These are phyloP conservation scores for Hanseniaspora occidentalis DNA, from an alignment of 805 yeast species.

Conservation along the genomic window DNA sequence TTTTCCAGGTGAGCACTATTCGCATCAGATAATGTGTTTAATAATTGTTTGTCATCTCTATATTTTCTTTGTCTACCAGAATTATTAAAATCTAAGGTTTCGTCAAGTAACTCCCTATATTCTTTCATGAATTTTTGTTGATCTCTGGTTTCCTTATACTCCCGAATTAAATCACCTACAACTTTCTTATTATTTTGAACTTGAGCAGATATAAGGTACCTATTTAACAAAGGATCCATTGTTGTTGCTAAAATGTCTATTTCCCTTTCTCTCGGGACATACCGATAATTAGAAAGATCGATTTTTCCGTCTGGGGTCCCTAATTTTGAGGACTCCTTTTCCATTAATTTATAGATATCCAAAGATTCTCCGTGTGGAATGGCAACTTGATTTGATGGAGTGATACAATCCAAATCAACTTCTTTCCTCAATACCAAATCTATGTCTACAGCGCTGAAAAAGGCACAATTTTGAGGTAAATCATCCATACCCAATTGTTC, in stretches of 20 bases:
- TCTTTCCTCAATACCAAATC: slow-evolving; percentile 85
- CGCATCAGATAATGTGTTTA: background rate
- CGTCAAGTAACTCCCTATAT: background rate
- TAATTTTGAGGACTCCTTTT: slow-evolving; percentile 22
- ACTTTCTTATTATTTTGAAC: slow-evolving; percentile 17
- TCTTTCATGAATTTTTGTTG: background rate
- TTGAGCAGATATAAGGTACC: slow-evolving; percentile 20
- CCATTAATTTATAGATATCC: slow-evolving; percentile 42
- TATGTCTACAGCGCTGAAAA: slow-evolving; percentile 86
- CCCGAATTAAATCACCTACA: slow-evolving; percentile 15
- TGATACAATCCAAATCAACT: slow-evolving; percentile 80
- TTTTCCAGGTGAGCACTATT: background rate
- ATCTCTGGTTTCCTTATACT: slow-evolving; percentile 11
- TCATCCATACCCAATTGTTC: slow-evolving; percentile 83
- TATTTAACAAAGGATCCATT: slow-evolving; percentile 15
- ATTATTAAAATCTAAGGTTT: background rate
- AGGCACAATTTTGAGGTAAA: slow-evolving; percentile 90
- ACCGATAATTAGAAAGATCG: slow-evolving; percentile 14
- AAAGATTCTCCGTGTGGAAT: slow-evolving; percentile 73
- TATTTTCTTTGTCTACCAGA: background rate
- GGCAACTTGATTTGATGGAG: slow-evolving; percentile 68
- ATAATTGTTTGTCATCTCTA: background rate
- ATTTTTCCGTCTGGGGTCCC: slow-evolving; percentile 10
- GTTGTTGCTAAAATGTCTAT: slow-evolving; percentile 21
- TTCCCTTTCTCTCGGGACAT: slow-evolving; percentile 18